Evolutionary conservation across 148 eudicot genomes (phyloP), one percentile per base, ranked within the genome.

Genomic region (Selenicereus undatus): DNA sequence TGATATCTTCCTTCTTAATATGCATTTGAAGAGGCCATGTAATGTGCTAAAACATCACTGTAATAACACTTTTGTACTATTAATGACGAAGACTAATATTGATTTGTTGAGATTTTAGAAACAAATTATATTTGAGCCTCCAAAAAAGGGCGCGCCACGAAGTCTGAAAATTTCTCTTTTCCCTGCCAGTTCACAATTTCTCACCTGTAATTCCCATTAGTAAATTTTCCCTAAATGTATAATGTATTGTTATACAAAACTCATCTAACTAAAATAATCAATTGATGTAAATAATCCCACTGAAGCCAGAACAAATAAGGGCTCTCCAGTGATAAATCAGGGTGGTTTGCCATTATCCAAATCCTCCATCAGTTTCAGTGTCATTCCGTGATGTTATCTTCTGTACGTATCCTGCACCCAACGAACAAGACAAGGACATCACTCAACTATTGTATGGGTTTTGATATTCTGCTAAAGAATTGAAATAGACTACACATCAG

Each of bases 321-420:
- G 81, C 65, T 24, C 45, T 43, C 8, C 48, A 30, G 50, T 69
- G 51, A 74, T 39, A 36, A 42, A 77, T 89, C 88, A 93, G 71
- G 94, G 84, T 22, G 93, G 92, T 32, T 32, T 0, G 32, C 78
- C 72, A 54, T 92, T 88, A 76, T 89, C 93, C 88, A 94, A 74
- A 86, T 93, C 95, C 81, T 92, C 99, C 99, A 96, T 96, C 82
- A 90, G 76, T 98, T 80, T 93, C 91, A 73, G 94, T 88, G 83
- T 89, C 92, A 13, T 18, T 78, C 74, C 99, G 97, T 16, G 90
- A 85, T 43, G 99, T 93, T 82, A 96, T 92, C 91, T 96, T 93
- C 84, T 92, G 99, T 79, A 96, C 98, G 84, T 92, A 94, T 72
- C 99, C 99, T 96, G 93, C 75, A 86, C 83, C 48, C 50, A 79